A percentile compares a stretch with the other conserved stretches of the same genome.
These are phyloP conservation scores for Desmodesmus armatus DNA, from an alignment of 139 green algal species.

Conservation along the genomic window DNA sequence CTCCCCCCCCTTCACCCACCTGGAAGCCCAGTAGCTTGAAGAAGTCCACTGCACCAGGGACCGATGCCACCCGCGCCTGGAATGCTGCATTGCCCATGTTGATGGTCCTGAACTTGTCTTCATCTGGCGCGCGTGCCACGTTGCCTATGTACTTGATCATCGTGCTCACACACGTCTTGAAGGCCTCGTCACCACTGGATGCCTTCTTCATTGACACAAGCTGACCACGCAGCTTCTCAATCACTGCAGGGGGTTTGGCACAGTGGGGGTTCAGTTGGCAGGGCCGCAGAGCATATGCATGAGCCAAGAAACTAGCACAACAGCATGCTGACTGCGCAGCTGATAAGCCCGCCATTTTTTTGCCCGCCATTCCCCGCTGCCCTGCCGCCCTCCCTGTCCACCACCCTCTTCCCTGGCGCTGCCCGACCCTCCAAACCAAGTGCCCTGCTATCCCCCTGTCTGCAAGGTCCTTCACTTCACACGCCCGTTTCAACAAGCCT, in stretches of 20 bases:
- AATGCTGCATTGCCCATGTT: constrained; percentile 88
- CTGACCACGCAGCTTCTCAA: constrained; percentile 69
- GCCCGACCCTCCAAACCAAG: neutral
- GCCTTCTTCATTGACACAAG: constrained; percentile 92
- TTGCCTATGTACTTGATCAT: constrained; percentile 91
- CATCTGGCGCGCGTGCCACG: constrained; percentile 72
- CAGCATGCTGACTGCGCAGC: neutral
- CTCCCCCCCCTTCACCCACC: constrained; percentile 44
- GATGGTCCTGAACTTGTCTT: constrained; percentile 95
- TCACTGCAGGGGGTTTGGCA: too few species aligned
- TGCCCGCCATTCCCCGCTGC: neutral
- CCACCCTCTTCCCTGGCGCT: too few species aligned
- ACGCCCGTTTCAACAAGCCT: too few species aligned
- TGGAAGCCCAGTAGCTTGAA: constrained; percentile 87
- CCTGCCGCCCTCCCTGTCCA: neutral
- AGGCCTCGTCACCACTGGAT: constrained; percentile 67
- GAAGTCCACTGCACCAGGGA: constrained; percentile 79
- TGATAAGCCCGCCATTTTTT: neutral
- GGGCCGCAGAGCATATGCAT: too few species aligned
- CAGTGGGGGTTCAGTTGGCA: too few species aligned
- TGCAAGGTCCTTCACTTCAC: too few species aligned
- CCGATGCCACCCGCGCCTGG: constrained; percentile 76
- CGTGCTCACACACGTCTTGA: constrained; percentile 77
- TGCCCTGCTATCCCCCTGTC: too few species aligned
- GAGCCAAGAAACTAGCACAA: neutral